Evolutionary conservation across 805 yeast species (phyloP), one percentile per base, ranked within the genome.

Genomic region (Tetrapisispora nanseiensis): DNA sequence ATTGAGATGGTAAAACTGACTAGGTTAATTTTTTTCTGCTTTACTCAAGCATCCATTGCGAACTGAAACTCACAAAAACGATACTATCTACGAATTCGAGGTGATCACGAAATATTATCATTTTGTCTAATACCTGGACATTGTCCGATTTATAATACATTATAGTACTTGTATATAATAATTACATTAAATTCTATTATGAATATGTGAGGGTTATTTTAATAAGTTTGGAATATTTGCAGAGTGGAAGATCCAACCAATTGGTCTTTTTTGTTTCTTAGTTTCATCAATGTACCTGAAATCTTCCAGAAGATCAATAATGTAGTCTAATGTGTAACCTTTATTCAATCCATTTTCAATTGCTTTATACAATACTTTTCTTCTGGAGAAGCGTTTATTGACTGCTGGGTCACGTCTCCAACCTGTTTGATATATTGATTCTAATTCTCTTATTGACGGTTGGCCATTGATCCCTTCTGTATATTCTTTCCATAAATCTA

Each of bases 381-480:
- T 61, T 46, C 82, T 55, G 37, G 72, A 65, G 51, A 71, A 76
- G 35, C 77, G 70, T 46, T 76, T 70, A 41, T 71, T 69, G 24
- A 72, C 72, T 0, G 79, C 77, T 9, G 72, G 66, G 38, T 67
- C 78, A 39, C 73, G 62, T 54, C 81, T 66, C 82, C 82, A 76
- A 28, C 71, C 69, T 1, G 78, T 68, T 40, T 70, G 71, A 48
- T 68, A 76, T 46, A 70, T 66, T 6, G 53, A 43, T 50, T 76
- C 80, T 55, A 76, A 57, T 11, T 69, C 60, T 45, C 67, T 68
- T 30, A 75, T 65, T 3, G 80, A 72, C 0, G 78, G 78, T 49
- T 74, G 75, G 3, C 68, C 74, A 41, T 70, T 65, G 6, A 71
- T 46, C 0, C 80, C 80, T 41, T 69, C 68, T 5, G 72, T 67